A percentile compares a stretch with the other conserved stretches of the same genome.
Conservation (phyloP, 164 flowering plant genomes). For the Annona cherimola region DNA sequence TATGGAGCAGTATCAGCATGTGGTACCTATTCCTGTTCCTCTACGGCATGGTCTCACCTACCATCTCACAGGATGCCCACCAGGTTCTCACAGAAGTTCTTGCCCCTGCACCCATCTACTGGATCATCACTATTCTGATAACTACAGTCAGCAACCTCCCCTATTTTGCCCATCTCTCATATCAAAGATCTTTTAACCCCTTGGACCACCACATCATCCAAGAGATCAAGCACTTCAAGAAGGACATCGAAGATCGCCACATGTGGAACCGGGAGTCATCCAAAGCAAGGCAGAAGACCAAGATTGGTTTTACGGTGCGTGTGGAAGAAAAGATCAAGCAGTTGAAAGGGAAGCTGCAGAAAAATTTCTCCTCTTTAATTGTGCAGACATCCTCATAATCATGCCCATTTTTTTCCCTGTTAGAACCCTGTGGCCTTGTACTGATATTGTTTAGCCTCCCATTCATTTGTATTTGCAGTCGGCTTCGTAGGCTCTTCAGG, state of each 20-base stretch:
- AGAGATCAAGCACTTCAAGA: slow-evolving; percentile 90
- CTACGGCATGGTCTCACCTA: slow-evolving; percentile 56
- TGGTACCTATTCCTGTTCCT: slow-evolving; percentile 79
- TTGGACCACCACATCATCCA: slow-evolving; percentile 96
- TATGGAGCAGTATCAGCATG: slow-evolving; percentile 79
- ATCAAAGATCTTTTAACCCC: slow-evolving; percentile 74
- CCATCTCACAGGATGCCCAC: slow-evolving; percentile 39
- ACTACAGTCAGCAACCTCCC: slow-evolving; percentile 58
- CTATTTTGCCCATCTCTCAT: slow-evolving; percentile 69
- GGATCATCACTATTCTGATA: slow-evolving; percentile 64
- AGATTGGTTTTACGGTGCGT: slow-evolving; percentile 92
- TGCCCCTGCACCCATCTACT: slow-evolving; percentile 81
- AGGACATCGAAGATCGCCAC: slow-evolving; percentile 62
- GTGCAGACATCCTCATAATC: slow-evolving; percentile 20
- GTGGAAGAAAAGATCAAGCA: slow-evolving; percentile 93
- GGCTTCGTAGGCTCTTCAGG: slow-evolving; percentile 10
- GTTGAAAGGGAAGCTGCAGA: slow-evolving; percentile 61
- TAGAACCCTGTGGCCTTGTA: neutral
- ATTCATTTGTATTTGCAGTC: slow-evolving; percentile 4
- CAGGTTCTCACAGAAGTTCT: slow-evolving; percentile 68
- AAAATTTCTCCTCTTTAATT: slow-evolving; percentile 35
- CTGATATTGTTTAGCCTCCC: neutral
- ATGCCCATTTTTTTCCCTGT: neutral
- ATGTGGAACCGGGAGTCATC: slow-evolving; percentile 91
- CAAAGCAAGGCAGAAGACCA: slow-evolving; percentile 83